Percentiles rank a stretch among this genome's conserved stretches.
Evolutionary conservation across 2,329 filamentous ascomycete genomes (phyloP).

Genomic region (Nannizziopsis barbatae): DNA sequence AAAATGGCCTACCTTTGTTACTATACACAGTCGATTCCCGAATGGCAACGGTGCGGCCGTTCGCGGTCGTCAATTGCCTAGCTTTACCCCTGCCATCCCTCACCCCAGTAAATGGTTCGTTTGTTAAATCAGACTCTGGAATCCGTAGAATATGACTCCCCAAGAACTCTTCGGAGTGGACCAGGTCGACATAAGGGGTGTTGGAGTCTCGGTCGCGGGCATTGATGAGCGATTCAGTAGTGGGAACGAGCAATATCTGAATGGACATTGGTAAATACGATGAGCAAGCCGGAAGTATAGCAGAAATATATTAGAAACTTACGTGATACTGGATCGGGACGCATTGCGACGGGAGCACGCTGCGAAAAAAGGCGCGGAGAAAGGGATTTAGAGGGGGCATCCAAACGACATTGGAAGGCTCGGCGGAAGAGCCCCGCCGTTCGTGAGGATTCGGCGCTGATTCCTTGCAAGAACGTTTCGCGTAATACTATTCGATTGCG

Average conservation of each 20-base stretch:
- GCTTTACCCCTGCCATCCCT: slow-evolving; percentile 86
- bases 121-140: slow-evolving; percentile 40
- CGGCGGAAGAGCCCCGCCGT: slow-evolving; percentile 23
- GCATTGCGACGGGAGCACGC: slow-evolving; percentile 83
- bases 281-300: not conserved
- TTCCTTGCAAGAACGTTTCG: not conserved
- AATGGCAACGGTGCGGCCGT: slow-evolving; percentile 83
- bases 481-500: not conserved
- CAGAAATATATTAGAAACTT: slow-evolving; percentile 18
- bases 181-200: slow-evolving; percentile 63
- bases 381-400: slow-evolving; percentile 99
- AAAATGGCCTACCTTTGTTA: slow-evolving; percentile 68
- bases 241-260: slow-evolving; percentile 77
- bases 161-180: slow-evolving; percentile 85
- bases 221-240: slow-evolving; percentile 81
- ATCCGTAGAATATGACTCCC: slow-evolving; percentile 92
- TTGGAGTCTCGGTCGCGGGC: slow-evolving; percentile 79
- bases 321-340: slow-evolving; percentile 79
- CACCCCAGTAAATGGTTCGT: slow-evolving; percentile 52
- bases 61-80: slow-evolving; percentile 84
- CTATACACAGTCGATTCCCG: slow-evolving; percentile 90
- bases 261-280: slow-evolving; percentile 9
- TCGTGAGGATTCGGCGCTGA: not conserved
- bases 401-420: slow-evolving; percentile 44
- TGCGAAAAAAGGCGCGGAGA: slow-evolving; percentile 96